These are phyloP conservation scores for Botrytis fragariae DNA, from an alignment of 2,329 filamentous ascomycete species.

Conservation along the genomic window DNA sequence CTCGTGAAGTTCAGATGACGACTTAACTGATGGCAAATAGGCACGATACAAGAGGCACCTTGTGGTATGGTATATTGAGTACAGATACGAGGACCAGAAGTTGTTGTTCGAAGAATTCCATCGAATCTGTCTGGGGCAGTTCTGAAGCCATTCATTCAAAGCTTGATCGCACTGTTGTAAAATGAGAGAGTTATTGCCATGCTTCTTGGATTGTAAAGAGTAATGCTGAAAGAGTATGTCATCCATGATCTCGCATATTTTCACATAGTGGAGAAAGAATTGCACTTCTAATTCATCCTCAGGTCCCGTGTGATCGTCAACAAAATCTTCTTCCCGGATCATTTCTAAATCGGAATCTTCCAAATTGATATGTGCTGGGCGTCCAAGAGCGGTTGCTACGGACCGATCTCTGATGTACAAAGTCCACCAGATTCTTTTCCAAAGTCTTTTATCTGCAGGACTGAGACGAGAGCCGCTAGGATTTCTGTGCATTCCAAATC, in stretches of 20 bases:
- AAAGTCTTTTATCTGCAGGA: constrained; percentile 74
- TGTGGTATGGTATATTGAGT: constrained; percentile 95
- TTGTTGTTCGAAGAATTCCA: constrained; percentile 88
- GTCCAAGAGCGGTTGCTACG: constrained; percentile 86
- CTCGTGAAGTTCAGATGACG: constrained; percentile 63
- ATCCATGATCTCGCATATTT: constrained; percentile 86
- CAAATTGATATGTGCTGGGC: constrained; percentile 90
- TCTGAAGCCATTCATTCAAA: constrained; percentile 92
- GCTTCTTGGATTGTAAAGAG: constrained; percentile 85
- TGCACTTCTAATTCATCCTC: constrained; percentile 20
- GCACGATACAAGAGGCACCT: constrained; percentile 90
- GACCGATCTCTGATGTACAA: constrained; percentile 92
- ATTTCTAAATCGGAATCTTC: constrained; percentile 98
- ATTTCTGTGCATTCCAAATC: constrained; percentile 94
- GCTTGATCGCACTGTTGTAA: constrained; percentile 97
- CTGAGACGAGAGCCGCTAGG: constrained; percentile 93
- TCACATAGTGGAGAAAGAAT: constrained; percentile 25
- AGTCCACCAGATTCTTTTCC: constrained; percentile 87
- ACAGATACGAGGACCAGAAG: constrained; percentile 90
- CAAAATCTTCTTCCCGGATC: constrained; percentile 91
- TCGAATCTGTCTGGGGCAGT: constrained; percentile 90
- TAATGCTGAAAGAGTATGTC: constrained; percentile 94
- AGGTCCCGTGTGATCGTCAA: constrained; percentile 66
- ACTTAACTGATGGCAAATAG: constrained; percentile 84
- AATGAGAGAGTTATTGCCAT: constrained; percentile 85